A percentile compares a stretch with the other conserved stretches of the same genome.
Conservation (phyloP, 2,329 filamentous ascomycete genomes). For the Cryphonectria radicalis region DNA sequence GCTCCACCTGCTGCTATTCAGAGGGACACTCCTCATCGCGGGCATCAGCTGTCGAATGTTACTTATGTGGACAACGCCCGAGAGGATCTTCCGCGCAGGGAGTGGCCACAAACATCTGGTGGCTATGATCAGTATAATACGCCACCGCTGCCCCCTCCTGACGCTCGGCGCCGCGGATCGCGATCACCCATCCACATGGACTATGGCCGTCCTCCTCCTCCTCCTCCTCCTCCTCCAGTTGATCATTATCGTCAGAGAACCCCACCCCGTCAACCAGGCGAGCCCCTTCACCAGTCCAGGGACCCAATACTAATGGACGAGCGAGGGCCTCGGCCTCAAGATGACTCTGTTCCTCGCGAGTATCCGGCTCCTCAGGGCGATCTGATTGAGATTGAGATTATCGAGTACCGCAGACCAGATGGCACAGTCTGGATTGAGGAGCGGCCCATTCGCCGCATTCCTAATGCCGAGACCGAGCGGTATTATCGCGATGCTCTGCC, state of each 20-base stretch:
- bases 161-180: slow-evolving; percentile 35
- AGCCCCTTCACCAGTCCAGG: slow-evolving; percentile 38
- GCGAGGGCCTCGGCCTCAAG: slow-evolving; percentile 32
- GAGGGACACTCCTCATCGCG: slow-evolving; percentile 19
- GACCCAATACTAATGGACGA: slow-evolving; percentile 35
- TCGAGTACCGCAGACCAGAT: slow-evolving; percentile 49
- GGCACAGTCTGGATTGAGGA: slow-evolving; percentile 51
- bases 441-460: slow-evolving; percentile 42
- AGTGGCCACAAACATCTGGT: slow-evolving; percentile 24
- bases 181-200: slow-evolving; percentile 40
- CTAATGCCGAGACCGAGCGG: slow-evolving; percentile 37
- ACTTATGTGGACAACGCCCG: slow-evolving; percentile 26
- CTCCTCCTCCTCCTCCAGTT: slow-evolving; percentile 31
- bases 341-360: slow-evolving; percentile 21
- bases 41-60: slow-evolving; percentile 20
- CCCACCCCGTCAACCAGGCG: slow-evolving; percentile 33
- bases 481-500: slow-evolving; percentile 27
- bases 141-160: slow-evolving; percentile 29
- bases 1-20: slow-evolving; percentile 4
- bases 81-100: slow-evolving; percentile 23
- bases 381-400: slow-evolving; percentile 49
- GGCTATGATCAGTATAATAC: slow-evolving; percentile 29
- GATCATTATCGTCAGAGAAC: slow-evolving; percentile 40
- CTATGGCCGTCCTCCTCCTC: slow-evolving; percentile 34
- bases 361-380: slow-evolving; percentile 26